phyloP scores from a whole-genome alignment of 768 basidiomycete genomes.

The Tremella yokohamensis region DNA sequence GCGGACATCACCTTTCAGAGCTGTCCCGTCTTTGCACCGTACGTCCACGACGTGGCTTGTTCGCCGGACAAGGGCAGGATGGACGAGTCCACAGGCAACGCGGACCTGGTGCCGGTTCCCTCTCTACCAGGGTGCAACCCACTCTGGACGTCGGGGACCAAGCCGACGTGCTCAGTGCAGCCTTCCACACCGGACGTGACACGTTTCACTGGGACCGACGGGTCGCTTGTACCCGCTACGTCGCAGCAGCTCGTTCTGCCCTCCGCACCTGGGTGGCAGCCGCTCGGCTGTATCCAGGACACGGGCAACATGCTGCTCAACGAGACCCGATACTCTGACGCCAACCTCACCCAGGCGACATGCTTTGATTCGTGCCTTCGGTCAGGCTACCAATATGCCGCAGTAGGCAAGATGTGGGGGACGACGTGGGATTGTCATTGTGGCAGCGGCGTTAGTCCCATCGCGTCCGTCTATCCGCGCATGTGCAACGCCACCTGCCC shows the following conservation, averaged over 20 bases:
- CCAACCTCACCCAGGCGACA: constrained; percentile 10
- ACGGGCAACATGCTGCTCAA: constrained; percentile 5
- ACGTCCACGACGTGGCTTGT: constrained; percentile 29
- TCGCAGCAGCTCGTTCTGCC: constrained; percentile 19
- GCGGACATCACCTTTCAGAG: constrained; percentile 4
- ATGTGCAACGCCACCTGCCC: constrained; percentile 25
- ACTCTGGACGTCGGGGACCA: constrained; percentile 31
- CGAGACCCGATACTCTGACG: constrained; percentile 11
- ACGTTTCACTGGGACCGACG: constrained; percentile 34
- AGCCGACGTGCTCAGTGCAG: constrained; percentile 34
- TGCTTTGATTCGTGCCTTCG: constrained; percentile 23
- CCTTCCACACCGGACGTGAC: constrained; percentile 25
- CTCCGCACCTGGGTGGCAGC: constrained; percentile 31
- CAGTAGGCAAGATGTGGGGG: constrained; percentile 6
- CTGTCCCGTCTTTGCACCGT: constrained; percentile 30
- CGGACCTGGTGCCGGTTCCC: constrained; percentile 27
- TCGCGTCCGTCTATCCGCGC: background rate
- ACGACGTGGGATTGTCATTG: too few relatives aligned
- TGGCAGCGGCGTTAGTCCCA: too few relatives aligned
- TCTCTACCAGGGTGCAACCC: constrained; percentile 45
- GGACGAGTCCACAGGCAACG: constrained; percentile 22
- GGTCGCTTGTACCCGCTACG: constrained; percentile 18
- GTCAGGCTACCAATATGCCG: constrained; percentile 15
- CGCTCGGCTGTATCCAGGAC: constrained; percentile 29
- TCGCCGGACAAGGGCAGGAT: constrained; percentile 31